phyloP scores from a whole-genome alignment of 2,329 filamentous ascomycete species.

The Xylogone sp. region DNA sequence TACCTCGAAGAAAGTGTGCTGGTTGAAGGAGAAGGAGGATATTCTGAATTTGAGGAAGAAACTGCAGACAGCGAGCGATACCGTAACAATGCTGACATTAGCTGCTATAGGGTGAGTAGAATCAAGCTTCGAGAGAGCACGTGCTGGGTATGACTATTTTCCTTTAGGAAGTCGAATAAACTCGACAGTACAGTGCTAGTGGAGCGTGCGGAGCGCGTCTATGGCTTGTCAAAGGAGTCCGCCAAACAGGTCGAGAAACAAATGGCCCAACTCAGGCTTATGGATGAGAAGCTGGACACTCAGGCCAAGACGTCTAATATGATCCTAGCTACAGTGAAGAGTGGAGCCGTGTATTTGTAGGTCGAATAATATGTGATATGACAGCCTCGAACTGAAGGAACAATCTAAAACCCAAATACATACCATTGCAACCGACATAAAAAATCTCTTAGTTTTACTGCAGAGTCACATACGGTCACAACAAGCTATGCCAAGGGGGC shows the following conservation, averaged over 20 bases:
- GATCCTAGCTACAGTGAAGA: conserved; percentile 4
- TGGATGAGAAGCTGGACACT: conserved; percentile 5
- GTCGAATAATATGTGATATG: too few species aligned
- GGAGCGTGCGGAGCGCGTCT: neutral
- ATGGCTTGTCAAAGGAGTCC: neutral
- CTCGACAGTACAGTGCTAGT: neutral
- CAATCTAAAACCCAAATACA: neutral
- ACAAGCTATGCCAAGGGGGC: conserved; percentile 1
- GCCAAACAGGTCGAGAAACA: conserved; percentile 2
- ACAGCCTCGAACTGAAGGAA: too few species aligned
- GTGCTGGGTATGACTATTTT: too few species aligned
- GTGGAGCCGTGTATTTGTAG: conserved; percentile 1
- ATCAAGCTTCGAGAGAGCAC: neutral
- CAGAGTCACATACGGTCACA: neutral
- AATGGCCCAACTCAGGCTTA: neutral
- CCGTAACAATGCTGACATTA: conserved; percentile 5
- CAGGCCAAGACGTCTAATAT: conserved; percentile 6
- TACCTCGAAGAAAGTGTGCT: conserved; percentile 4
- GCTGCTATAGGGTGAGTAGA: conserved; percentile 4
- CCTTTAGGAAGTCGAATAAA: conserved; percentile 9
- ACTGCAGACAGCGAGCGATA: conserved; percentile 2
- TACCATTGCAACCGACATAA: neutral
- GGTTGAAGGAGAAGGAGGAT: conserved; percentile 10
- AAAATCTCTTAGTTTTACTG: neutral
- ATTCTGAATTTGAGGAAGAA: conserved; percentile 8